Conservation (phyloP, 2,329 filamentous ascomycete species). For the Aphanoascus verrucosus region DNA sequence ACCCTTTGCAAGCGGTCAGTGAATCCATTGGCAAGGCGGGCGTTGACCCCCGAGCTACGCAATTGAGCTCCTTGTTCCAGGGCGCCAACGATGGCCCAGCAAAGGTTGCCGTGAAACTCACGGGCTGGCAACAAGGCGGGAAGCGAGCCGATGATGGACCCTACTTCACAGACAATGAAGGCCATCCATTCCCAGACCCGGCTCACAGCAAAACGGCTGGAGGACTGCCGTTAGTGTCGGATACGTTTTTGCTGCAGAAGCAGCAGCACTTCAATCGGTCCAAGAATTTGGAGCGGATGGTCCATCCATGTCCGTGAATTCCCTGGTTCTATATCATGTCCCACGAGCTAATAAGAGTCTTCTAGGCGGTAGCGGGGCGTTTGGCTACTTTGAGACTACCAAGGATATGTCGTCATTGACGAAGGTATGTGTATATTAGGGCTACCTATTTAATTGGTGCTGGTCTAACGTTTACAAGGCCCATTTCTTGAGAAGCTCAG, state of each 20-base stretch:
- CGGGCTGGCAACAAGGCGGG: conserved; percentile 37
- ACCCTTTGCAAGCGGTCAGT: background rate
- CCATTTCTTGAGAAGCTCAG: conserved; percentile 48
- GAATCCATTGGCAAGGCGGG: conserved; percentile 31
- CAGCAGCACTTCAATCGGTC: conserved; percentile 5
- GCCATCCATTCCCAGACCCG: conserved; percentile 41
- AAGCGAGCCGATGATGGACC: conserved; percentile 41
- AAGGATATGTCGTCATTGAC: background rate
- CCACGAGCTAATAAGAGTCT: background rate
- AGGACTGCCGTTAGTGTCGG: background rate
- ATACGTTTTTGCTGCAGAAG: conserved; percentile 1
- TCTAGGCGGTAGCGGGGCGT: background rate
- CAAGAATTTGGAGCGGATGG: conserved; percentile 3
- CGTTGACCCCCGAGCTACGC: conserved; percentile 30
- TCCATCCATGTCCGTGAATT: background rate
- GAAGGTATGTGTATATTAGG: no score
- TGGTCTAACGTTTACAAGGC: conserved; percentile 27
- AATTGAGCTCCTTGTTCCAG: conserved; percentile 24
- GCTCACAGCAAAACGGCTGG: conserved; percentile 1
- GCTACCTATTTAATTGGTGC: no score
- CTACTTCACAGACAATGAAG: conserved; percentile 48
- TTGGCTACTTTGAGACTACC: conserved; percentile 5
- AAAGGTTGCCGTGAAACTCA: conserved; percentile 43
- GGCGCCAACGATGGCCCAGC: conserved; percentile 44
- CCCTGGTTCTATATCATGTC: background rate